These are phyloP conservation scores for Pseudozyma sp. DNA, from an alignment of 1,284 basidiomycete species.

Conservation along the genomic window DNA sequence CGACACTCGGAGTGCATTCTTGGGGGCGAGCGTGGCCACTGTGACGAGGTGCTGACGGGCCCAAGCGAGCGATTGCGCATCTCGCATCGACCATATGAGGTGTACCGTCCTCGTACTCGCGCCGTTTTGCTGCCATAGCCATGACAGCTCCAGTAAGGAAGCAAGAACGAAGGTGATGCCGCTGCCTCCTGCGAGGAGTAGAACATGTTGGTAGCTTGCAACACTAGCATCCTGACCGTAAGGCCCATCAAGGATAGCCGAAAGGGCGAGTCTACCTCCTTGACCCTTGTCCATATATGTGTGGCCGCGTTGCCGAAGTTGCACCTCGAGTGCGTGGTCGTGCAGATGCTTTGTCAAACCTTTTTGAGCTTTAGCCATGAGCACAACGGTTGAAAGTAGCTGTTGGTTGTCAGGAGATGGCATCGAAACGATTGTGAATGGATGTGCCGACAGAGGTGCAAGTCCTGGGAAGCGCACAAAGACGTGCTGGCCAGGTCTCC, in stretches of 20 bases:
- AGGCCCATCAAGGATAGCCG: constrained; percentile 56
- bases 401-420: constrained; percentile 40
- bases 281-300: neutral
- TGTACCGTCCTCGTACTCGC: constrained; percentile 21
- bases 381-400: constrained; percentile 39
- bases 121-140: constrained; percentile 39
- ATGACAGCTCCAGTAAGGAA: constrained; percentile 44
- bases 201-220: constrained; percentile 25
- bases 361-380: constrained; percentile 46
- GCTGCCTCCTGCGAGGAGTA: constrained; percentile 53
- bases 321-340: constrained; percentile 9
- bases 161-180: constrained; percentile 57
- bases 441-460: constrained; percentile 50
- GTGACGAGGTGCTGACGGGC: constrained; percentile 25
- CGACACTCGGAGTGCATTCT: constrained; percentile 18
- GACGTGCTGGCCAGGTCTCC: constrained; percentile 63
- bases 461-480: constrained; percentile 61
- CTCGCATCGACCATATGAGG: constrained; percentile 47
- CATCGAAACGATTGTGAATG: constrained; percentile 63
- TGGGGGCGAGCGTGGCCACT: constrained; percentile 26
- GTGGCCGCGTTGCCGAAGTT: neutral
- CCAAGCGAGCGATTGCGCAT: constrained; percentile 22
- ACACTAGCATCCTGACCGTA: constrained; percentile 51
- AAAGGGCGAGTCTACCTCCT: constrained; percentile 6
- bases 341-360: constrained; percentile 46